Conservation (phyloP, 2,329 filamentous ascomycete species). For the Calonectria multiphialidica region DNA sequence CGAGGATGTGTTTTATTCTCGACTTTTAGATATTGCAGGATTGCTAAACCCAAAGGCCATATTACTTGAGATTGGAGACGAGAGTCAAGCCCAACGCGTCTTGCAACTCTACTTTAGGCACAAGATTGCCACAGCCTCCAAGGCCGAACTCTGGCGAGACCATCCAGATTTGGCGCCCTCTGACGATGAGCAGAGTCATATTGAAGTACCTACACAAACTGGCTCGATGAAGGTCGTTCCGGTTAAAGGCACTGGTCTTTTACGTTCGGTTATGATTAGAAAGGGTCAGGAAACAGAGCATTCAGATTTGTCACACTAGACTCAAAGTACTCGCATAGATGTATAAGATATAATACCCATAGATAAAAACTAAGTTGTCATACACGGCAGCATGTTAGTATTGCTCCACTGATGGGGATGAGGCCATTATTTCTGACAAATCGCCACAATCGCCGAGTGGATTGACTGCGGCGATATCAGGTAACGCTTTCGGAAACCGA, state of each 20-base stretch:
- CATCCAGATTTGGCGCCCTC: conserved; percentile 61
- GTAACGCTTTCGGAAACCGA: not conserved
- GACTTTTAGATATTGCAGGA: conserved; percentile 68
- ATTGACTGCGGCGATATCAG: not conserved
- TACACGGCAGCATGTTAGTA: not conserved
- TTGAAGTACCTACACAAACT: conserved; percentile 38
- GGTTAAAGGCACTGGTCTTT: conserved; percentile 60
- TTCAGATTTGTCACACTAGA: conserved; percentile 10
- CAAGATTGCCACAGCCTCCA: conserved; percentile 43
- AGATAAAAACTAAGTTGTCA: not conserved
- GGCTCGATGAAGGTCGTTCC: conserved; percentile 43
- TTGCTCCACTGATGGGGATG: not conserved
- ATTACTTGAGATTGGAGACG: conserved; percentile 79
- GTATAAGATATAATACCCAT: not conserved
- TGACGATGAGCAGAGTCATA: conserved; percentile 40
- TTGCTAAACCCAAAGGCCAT: conserved; percentile 65
- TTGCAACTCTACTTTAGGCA: conserved; percentile 57
- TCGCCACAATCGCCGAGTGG: conserved; percentile 6
- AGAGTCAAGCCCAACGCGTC: conserved; percentile 76
- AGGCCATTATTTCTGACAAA: not conserved
- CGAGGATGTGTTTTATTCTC: conserved; percentile 75
- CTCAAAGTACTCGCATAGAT: not conserved
- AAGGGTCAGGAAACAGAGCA: not conserved
- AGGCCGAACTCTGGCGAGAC: conserved; percentile 80
- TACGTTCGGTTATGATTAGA: conserved; percentile 56